phyloP scores from a whole-genome alignment of 768 basidiomycete species.

The Crucibulum laeve region DNA sequence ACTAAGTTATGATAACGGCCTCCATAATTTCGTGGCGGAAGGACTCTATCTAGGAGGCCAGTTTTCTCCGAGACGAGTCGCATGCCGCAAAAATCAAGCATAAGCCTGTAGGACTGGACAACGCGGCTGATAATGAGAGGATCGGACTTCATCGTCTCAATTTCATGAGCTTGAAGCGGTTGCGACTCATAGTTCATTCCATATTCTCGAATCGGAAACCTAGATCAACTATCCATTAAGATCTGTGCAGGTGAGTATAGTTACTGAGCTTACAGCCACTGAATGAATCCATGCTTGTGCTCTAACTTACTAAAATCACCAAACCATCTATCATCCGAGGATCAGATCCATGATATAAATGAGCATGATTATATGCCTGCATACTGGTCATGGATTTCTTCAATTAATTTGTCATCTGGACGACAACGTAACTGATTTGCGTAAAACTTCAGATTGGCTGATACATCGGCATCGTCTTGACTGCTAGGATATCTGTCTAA shows the following conservation, averaged over 20 bases:
- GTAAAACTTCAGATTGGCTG: constrained; percentile 61
- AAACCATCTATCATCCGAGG: constrained; percentile 46
- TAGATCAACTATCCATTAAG: constrained; percentile 17
- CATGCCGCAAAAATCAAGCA: constrained; percentile 84
- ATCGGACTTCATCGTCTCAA: constrained; percentile 49
- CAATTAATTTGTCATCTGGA: constrained; percentile 58
- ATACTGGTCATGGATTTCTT: constrained; percentile 60
- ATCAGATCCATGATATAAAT: neutral
- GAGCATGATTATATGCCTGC: constrained; percentile 7
- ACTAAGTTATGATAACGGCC: constrained; percentile 60
- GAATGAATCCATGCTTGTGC: constrained; percentile 67
- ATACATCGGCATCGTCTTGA: constrained; percentile 30
- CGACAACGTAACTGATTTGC: constrained; percentile 48
- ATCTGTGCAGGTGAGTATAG: no score
- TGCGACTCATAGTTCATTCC: constrained; percentile 70
- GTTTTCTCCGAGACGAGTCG: constrained; percentile 50
- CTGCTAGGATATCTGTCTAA: constrained; percentile 47
- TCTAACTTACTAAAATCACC: constrained; percentile 63
- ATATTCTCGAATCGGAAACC: constrained; percentile 71
- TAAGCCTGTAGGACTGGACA: constrained; percentile 58
- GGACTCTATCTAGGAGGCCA: constrained; percentile 52
- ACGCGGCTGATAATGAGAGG: constrained; percentile 44
- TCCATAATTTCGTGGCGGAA: constrained; percentile 44
- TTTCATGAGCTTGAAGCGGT: constrained; percentile 64
- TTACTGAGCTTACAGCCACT: constrained; percentile 62